Base-by-base conservation (phyloP, 495 filamentous ascomycete species). In the Oleoguttula mirabilis region DNA sequence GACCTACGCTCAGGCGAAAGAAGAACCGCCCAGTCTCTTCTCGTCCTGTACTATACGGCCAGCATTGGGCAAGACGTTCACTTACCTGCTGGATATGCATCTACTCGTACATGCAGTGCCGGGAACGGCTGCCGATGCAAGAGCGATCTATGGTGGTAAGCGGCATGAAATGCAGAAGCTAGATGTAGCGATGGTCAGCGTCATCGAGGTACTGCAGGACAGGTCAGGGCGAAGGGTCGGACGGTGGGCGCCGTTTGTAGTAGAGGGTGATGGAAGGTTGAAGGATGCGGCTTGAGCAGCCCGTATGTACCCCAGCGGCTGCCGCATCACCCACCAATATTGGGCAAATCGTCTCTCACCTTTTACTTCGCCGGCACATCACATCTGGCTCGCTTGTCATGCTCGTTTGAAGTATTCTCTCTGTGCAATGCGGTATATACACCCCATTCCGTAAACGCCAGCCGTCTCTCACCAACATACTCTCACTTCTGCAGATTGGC, bases 201-300 rank as follows among this genome's bases (percentile, higher is more conserved):
- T 52, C 14, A 5, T 52, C 8, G 60, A 63, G 45, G 57, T 63
- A 16, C 11, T 63, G 43, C 36, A 37, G 19, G 59, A 62, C 36
- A 35, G 60, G 24, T 45, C 40, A 28, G 45, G 41, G 1, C 43
- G 39, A 10, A 39, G 60, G 28, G 45, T 50, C 0, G 60, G 59
- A 8, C 24, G 30, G 20, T 63, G 57, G 59, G 55, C 46, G 10
- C 34, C 30, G 1, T 48, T 57, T 24, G 22, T n/a, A n/a, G n/a
- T n/a, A n/a, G n/a, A n/a, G n/a, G n/a, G n/a, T n/a, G n/a, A n/a
- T n/a, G n/a, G n/a, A n/a, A n/a, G n/a, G n/a, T n/a, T n/a, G n/a
- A n/a, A n/a, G n/a, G n/a, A n/a, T n/a, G n/a, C n/a, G n/a, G n/a
- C n/a, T n/a, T n/a, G n/a, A n/a, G n/a, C n/a, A n/a, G n/a, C n/a